Conservation (phyloP, 768 basidiomycete genomes). For the Naganishia kalamii region DNA sequence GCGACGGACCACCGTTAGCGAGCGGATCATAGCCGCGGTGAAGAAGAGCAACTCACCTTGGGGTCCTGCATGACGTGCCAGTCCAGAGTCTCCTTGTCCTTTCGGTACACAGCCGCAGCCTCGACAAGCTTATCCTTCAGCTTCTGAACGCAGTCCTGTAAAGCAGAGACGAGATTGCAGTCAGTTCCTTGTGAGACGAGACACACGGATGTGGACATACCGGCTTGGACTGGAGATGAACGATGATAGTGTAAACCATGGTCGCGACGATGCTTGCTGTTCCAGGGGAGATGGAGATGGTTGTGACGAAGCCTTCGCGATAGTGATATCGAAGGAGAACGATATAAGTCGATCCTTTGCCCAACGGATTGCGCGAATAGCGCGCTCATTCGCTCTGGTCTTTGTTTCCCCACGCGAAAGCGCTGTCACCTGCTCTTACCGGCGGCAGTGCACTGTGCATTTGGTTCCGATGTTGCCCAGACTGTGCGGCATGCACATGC, state of each 20-base stretch:
- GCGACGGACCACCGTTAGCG: background rate
- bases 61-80: slow-evolving; percentile 49
- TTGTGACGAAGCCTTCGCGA: too few species aligned
- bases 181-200: background rate
- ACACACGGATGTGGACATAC: slow-evolving; percentile 27
- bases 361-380: too few species aligned
- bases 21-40: background rate
- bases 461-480: background rate
- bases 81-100: slow-evolving; percentile 47
- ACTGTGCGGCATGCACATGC: too few species aligned
- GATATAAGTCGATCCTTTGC: too few species aligned
- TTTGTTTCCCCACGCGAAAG: background rate
- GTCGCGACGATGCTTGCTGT: background rate
- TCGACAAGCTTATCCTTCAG: slow-evolving; percentile 45
- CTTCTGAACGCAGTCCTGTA: slow-evolving; percentile 42
- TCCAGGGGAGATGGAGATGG: background rate
- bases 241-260: slow-evolving; percentile 47
- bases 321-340: too few species aligned
- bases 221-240: slow-evolving; percentile 42
- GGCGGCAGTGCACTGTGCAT: background rate
- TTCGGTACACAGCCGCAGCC: slow-evolving; percentile 43
- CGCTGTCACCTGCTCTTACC: background rate
- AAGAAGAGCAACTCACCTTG: slow-evolving; percentile 26
- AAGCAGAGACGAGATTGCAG: background rate
- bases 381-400: too few species aligned